A percentile compares a stretch with the other conserved stretches of the same genome.
Evolutionary conservation across 129 eudicot species (phyloP).

Genomic region (Dittrichia graveolens): DNA sequence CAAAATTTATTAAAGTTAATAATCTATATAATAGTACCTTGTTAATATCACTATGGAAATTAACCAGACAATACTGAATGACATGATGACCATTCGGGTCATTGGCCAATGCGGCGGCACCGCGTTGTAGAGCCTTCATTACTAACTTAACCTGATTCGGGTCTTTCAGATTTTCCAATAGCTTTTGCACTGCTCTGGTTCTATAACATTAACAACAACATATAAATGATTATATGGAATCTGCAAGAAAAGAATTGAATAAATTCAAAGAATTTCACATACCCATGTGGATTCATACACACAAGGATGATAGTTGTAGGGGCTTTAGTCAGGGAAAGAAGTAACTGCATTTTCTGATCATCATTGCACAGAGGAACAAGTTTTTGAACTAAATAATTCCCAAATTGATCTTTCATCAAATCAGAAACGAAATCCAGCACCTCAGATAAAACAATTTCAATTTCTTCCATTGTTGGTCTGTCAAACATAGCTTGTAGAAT

Average conservation of each 20-base stretch:
- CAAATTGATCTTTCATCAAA: constrained; percentile 63
- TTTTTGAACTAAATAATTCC: constrained; percentile 56
- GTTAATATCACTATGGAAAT: constrained; percentile 49
- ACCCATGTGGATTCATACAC: constrained; percentile 68
- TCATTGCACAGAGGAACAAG: constrained; percentile 55
- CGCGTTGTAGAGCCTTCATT: constrained; percentile 49
- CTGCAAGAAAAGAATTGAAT: neutral
- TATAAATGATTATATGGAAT: neutral
- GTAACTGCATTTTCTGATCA: constrained; percentile 55
- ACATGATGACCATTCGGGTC: constrained; percentile 73
- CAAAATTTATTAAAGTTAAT: too few relatives aligned
- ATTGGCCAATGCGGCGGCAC: constrained; percentile 48
- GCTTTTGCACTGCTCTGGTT: constrained; percentile 51
- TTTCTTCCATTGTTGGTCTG: constrained; percentile 41
- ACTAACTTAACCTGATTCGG: constrained; percentile 46
- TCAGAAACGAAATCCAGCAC: constrained; percentile 45
- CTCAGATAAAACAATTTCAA: constrained; percentile 50
- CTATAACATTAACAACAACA: constrained; percentile 37
- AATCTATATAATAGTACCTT: too few relatives aligned
- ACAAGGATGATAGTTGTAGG: constrained; percentile 45
- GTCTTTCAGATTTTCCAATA: constrained; percentile 51
- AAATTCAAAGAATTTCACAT: constrained; percentile 25
- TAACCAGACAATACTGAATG: constrained; percentile 52
- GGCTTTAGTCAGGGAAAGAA: constrained; percentile 40
- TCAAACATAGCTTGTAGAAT: constrained; percentile 41